A percentile compares a stretch with the other conserved stretches of the same genome.
phyloP scores from a whole-genome alignment of 1,284 basidiomycete genomes.

The Moesziomyces sp. region DNA sequence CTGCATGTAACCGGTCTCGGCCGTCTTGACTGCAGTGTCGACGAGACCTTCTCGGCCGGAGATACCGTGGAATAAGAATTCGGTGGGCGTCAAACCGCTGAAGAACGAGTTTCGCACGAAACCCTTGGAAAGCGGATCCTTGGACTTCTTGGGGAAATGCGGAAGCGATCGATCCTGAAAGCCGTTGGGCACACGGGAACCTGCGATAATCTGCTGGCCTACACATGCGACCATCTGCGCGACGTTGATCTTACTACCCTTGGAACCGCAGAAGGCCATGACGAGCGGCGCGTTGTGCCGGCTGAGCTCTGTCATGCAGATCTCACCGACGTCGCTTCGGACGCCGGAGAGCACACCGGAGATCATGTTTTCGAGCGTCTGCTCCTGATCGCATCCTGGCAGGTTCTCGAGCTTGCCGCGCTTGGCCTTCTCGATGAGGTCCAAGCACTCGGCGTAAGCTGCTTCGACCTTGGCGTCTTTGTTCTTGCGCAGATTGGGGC shows the following conservation, averaged over 20 bases:
- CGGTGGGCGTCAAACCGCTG: constrained; percentile 90
- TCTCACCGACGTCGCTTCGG: constrained; percentile 93
- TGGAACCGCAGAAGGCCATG: constrained; percentile 99
- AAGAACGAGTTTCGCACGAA: constrained; percentile 98
- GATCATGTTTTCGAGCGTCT: constrained; percentile 94
- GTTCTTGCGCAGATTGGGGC: constrained; percentile 79
- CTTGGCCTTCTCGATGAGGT: constrained; percentile 88
- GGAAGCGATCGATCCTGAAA: constrained; percentile 99
- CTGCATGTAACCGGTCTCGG: constrained; percentile 99
- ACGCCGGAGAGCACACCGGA: constrained; percentile 93
- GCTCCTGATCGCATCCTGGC: constrained; percentile 95
- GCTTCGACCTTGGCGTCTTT: constrained; percentile 89
- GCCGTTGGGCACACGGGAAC: constrained; percentile 97
- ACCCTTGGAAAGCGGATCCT: constrained; percentile 96
- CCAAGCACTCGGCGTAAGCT: constrained; percentile 88
- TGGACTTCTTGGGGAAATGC: constrained; percentile 97
- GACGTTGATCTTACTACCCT: constrained; percentile 98
- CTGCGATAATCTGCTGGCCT: constrained; percentile 98
- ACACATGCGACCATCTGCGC: constrained; percentile 99
- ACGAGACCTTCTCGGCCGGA: constrained; percentile 98
- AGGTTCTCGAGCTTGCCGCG: constrained; percentile 93
- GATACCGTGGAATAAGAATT: constrained; percentile 99
- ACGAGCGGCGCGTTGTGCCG: constrained; percentile 95
- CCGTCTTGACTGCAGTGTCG: constrained; percentile 99
- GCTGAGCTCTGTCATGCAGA: constrained; percentile 97